A percentile compares a stretch with the other conserved stretches of the same genome.
These are phyloP conservation scores for Ceratobasidium sp. DNA, from an alignment of 1,284 basidiomycete species.

Conservation along the genomic window DNA sequence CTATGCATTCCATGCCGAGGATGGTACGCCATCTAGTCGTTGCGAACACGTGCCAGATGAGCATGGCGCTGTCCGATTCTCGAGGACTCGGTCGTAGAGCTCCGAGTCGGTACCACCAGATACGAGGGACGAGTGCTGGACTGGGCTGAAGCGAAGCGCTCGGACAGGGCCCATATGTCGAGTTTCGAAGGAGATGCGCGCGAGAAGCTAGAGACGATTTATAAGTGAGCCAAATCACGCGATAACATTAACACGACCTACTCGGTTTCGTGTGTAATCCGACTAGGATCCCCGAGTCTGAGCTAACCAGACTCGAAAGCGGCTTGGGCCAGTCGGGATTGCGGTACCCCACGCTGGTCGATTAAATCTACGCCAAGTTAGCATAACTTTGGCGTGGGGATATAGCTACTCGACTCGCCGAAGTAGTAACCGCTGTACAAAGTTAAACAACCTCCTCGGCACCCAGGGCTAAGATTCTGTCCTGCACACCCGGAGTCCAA, in stretches of 20 bases:
- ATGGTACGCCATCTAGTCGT: slow-evolving; percentile 95
- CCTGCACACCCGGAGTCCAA: slow-evolving; percentile 87
- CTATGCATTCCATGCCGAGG: slow-evolving; percentile 95
- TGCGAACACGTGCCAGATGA: slow-evolving; percentile 85
- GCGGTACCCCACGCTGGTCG: slow-evolving; percentile 90
- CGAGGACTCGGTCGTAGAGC: slow-evolving; percentile 88
- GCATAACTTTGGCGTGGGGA: neutral
- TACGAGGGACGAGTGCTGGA: slow-evolving; percentile 91
- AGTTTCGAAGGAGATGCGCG: slow-evolving; percentile 69
- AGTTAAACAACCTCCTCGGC: slow-evolving; percentile 72
- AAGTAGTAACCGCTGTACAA: slow-evolving; percentile 77
- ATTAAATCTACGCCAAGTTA: slow-evolving; percentile 77
- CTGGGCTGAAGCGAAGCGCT: slow-evolving; percentile 94
- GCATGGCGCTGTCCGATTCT: slow-evolving; percentile 83
- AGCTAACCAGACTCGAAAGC: slow-evolving; percentile 97
- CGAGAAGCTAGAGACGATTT: neutral
- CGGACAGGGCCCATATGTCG: slow-evolving; percentile 91
- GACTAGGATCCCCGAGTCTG: slow-evolving; percentile 91
- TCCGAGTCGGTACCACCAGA: slow-evolving; percentile 92
- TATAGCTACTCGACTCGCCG: slow-evolving; percentile 69
- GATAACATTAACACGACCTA: neutral
- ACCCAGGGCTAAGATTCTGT: slow-evolving; percentile 79
- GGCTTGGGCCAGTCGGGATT: slow-evolving; percentile 87
- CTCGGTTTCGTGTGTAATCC: slow-evolving; percentile 70
- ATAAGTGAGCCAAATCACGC: too few relatives aligned